A percentile compares a stretch with the other conserved stretches of the same genome.
Evolutionary conservation across 192 early-diverging fungal genomes (phyloP).

Genomic region (Mortierella antarctica): DNA sequence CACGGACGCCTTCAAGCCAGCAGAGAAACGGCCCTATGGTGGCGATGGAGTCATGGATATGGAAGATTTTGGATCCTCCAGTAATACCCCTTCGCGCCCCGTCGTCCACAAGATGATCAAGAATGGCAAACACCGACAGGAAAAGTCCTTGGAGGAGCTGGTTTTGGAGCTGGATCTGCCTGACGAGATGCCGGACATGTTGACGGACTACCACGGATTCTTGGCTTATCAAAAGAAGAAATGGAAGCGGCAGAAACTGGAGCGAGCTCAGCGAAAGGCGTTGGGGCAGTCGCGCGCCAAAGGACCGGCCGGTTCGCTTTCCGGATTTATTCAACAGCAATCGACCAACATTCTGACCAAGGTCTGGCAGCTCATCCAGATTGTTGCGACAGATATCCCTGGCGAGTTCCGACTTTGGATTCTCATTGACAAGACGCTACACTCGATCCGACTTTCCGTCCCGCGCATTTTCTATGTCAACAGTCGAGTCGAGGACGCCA

Average conservation of each 20-base stretch:
- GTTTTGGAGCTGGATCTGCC: conserved; percentile 62
- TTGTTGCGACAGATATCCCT: conserved; percentile 81
- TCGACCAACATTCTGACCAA: conserved; percentile 70
- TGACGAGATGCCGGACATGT: conserved; percentile 71
- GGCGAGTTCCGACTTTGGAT: conserved; percentile 94
- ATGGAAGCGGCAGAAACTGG: conserved; percentile 72
- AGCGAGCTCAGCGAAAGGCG: conserved; percentile 60
- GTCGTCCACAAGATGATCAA: conserved; percentile 44
- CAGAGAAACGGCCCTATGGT: conserved; percentile 41
- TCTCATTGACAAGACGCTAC: conserved; percentile 73
- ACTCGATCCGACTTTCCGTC: conserved; percentile 77
- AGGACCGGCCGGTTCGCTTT: conserved; percentile 40
- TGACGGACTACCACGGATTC: conserved; percentile 78
- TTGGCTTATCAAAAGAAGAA: conserved; percentile 80
- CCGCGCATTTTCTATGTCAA: conserved; percentile 91
- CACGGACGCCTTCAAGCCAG: conserved; percentile 83
- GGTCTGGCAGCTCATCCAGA: conserved; percentile 89
- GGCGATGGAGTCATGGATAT: conserved; percentile 59
- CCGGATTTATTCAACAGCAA: conserved; percentile 78
- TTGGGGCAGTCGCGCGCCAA: conserved; percentile 48
- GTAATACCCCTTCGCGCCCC: conserved; percentile 1
- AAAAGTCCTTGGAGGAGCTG: conserved; percentile 39
- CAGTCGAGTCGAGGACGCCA: conserved; percentile 59
- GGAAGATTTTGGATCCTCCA: conserved; percentile 65
- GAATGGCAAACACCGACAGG: conserved; percentile 5